phyloP scores from a whole-genome alignment of 2,329 filamentous ascomycete species.

The Akanthomyces dipterigenus region DNA sequence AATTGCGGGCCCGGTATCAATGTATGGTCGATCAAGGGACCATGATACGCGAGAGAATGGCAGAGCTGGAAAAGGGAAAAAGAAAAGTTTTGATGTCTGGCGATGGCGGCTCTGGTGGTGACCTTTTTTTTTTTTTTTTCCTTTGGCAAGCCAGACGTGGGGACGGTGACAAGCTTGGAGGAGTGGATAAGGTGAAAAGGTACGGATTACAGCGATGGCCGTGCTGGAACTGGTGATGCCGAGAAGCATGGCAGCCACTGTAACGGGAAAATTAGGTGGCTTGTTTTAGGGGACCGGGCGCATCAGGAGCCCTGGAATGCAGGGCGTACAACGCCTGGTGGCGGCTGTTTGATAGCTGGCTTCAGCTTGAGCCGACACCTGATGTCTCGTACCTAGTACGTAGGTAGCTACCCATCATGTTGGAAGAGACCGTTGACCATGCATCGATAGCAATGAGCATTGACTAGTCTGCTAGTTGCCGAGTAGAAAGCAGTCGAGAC shows the following conservation, averaged over 20 bases:
- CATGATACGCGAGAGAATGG: background rate
- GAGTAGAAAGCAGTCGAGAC: no score
- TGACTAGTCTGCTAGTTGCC: no score
- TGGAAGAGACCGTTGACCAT: no score
- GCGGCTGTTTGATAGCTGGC: no score
- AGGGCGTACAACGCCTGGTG: no score
- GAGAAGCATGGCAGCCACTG: background rate
- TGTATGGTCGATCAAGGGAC: background rate
- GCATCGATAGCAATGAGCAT: no score
- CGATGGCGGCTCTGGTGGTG: background rate
- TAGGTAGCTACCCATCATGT: no score
- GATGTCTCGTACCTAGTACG: no score
- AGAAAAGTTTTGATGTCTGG: background rate
- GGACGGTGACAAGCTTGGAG: background rate
- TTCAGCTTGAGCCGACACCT: no score
- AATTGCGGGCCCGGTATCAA: background rate
- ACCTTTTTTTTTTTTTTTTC: conserved; percentile 1
- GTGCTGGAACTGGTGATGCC: background rate
- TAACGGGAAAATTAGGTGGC: background rate
- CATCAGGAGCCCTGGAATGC: background rate
- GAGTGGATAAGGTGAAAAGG: background rate
- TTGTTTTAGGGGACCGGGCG: background rate
- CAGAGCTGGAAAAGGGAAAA: background rate
- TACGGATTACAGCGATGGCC: no score
- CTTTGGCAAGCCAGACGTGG: background rate